Evolutionary conservation across 805 yeast species (phyloP), one percentile per base, ranked within the genome.

Genomic region (Blastobotrys chiropterorum): DNA sequence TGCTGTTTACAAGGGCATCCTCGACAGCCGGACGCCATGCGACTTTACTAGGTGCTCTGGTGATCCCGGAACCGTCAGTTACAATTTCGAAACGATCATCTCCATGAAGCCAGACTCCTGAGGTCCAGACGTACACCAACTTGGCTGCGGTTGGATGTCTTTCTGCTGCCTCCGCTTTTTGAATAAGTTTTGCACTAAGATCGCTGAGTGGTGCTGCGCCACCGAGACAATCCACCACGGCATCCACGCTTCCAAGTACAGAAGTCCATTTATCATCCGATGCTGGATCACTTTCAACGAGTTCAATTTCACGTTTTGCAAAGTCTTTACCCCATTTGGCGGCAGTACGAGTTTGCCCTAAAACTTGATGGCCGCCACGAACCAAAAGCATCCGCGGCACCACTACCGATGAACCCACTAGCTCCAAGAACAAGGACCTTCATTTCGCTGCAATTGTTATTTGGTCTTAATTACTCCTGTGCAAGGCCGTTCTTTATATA

Each of bases 231-330:
- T 40, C 43, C 3, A 40, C 43, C 7, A 40, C 43, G 20, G 19
- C 43, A 15, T 40, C 43, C 16, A 40, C 43, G 3, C 13, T 7
- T 20, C 20, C 20, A 6, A 40, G 43, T 3, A 40, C 43, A 8
- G 43, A 40, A 40, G 43, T 40, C 43, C 43, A 40, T 17, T 40
- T 40, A 8, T 40, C 43, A 17, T 40, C 43, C 3, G 43, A 40
- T 3, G 20, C 43, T 3, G 43, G 43, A 17, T 40, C 43, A 15
- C 43, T 40, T 15, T 40, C 43, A 40, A 40, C 16, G 20, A 40
- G 20, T 16, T 40, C 43, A 15, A 40, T 40, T 40, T 40, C 43
- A 17, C 19, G 16, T 15, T 7, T n/a, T 15, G 14, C 43, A 3
- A 40, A 40, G 3, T 40, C 20, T 2, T 8, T 15, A 13, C 13